Evolutionary conservation across 371 early-diverging fungal genomes (phyloP).

Genomic region (Polyrhizophydium stewartii): DNA sequence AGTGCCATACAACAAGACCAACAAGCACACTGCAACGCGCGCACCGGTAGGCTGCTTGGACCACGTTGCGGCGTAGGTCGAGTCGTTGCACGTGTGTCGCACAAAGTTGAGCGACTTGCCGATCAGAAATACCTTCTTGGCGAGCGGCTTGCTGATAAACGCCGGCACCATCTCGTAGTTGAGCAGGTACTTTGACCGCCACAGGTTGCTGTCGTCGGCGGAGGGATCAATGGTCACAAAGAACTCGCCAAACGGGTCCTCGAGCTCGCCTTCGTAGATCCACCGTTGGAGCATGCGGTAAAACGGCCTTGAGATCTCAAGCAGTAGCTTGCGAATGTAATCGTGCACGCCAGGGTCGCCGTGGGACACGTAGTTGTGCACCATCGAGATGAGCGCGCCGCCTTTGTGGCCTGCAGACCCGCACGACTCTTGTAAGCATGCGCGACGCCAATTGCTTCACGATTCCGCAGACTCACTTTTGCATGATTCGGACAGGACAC

Average conservation of each 20-base stretch:
- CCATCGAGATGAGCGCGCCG: conserved; percentile 72
- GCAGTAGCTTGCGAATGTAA: conserved; percentile 71
- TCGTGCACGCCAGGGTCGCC: conserved; percentile 84
- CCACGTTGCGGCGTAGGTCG: conserved; percentile 15
- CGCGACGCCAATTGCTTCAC: too few species aligned
- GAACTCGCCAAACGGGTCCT: conserved; percentile 92
- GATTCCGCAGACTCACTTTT: conserved; percentile 29
- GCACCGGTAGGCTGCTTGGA: neutral
- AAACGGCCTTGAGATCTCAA: conserved; percentile 74
- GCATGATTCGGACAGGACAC: conserved; percentile 22
- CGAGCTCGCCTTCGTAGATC: conserved; percentile 92
- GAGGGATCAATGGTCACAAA: conserved; percentile 60
- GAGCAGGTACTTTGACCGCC: conserved; percentile 75
- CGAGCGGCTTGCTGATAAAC: conserved; percentile 69
- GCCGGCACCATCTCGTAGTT: conserved; percentile 77
- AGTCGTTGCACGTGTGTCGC: conserved; percentile 77
- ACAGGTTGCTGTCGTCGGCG: conserved; percentile 66
- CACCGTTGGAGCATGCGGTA: conserved; percentile 86
- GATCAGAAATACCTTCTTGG: conserved; percentile 84
- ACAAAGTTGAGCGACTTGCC: conserved; percentile 94
- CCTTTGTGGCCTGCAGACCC: conserved; percentile 50
- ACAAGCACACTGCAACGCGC: neutral
- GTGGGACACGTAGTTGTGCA: conserved; percentile 79
- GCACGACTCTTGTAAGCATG: too few species aligned
- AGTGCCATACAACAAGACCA: neutral